Evolutionary conservation across 176 grass and related monocot genomes (phyloP).

Genomic region (Miscanthus lutarioriparius): DNA sequence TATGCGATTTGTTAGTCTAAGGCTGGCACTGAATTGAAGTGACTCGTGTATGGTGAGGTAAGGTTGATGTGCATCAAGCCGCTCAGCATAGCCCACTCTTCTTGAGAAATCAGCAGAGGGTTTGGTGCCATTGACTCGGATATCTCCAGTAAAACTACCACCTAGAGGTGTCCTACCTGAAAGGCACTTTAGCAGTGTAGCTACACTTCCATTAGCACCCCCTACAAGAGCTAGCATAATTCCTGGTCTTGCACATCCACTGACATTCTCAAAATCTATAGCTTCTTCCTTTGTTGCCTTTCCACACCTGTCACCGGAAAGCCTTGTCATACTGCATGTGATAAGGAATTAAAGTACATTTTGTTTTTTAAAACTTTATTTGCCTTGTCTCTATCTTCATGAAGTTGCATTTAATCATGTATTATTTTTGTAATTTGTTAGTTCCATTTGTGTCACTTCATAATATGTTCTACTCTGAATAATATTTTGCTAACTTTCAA

Average conservation of each 20-base stretch:
- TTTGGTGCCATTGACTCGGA: slow-evolving; percentile 13
- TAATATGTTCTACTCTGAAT: neutral
- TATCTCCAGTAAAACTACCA: slow-evolving; percentile 8
- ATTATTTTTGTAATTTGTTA: neutral
- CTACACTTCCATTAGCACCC: slow-evolving; percentile 6
- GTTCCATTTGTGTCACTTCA: neutral
- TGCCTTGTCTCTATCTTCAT: neutral
- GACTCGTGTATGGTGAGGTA: slow-evolving; percentile 31
- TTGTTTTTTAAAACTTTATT: neutral
- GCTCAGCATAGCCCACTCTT: slow-evolving; percentile 20
- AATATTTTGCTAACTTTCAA: neutral
- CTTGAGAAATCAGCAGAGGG: slow-evolving; percentile 1
- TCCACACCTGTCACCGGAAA: neutral
- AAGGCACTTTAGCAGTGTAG: slow-evolving; percentile 27
- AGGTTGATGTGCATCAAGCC: slow-evolving; percentile 33
- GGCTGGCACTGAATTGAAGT: slow-evolving; percentile 36
- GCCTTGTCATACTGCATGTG: neutral
- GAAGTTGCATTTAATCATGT: neutral
- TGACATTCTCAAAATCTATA: slow-evolving; percentile 1
- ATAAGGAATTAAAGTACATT: neutral
- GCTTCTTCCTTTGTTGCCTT: slow-evolving; percentile 3
- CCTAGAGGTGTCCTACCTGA: slow-evolving; percentile 3
- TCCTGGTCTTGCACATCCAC: slow-evolving; percentile 21
- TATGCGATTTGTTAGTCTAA: slow-evolving; percentile 18
- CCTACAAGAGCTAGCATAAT: slow-evolving; percentile 24